phyloP scores from a whole-genome alignment of 768 basidiomycete genomes.

The Galerina marginata region DNA sequence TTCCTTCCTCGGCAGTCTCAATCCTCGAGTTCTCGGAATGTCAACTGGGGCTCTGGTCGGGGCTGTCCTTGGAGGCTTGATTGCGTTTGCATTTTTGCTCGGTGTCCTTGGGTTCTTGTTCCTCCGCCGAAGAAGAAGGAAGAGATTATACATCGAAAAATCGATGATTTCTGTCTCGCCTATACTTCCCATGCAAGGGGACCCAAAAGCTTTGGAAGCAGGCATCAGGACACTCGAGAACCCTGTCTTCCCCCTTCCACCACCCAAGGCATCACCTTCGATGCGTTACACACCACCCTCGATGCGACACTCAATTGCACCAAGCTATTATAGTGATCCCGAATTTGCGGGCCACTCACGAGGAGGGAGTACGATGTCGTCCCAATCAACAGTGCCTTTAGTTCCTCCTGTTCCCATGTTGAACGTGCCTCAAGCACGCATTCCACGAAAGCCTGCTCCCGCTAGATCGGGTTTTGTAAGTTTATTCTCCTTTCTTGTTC shows the following conservation, averaged over 20 bases:
- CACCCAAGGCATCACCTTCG: constrained; percentile 9
- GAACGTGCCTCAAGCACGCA: constrained; percentile 18
- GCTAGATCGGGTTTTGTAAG: constrained; percentile 20
- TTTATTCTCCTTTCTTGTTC: background rate
- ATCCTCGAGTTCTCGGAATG: constrained; percentile 18
- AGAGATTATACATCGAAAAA: constrained; percentile 25
- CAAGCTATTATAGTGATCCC: constrained; percentile 44
- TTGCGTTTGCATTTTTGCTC: constrained; percentile 33
- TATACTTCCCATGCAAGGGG: constrained; percentile 38
- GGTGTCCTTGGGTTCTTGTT: constrained; percentile 26
- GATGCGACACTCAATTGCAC: constrained; percentile 39
- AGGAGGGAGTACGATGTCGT: constrained; percentile 26
- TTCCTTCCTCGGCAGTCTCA: background rate
- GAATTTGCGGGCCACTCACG: constrained; percentile 28
- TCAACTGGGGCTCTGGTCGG: constrained; percentile 29
- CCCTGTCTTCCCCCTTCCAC: constrained; percentile 32
- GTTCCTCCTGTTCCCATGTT: constrained; percentile 30
- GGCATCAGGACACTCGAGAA: constrained; percentile 26
- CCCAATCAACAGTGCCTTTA: constrained; percentile 30
- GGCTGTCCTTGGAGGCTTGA: constrained; percentile 29
- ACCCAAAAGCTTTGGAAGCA: constrained; percentile 32
- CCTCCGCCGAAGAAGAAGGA: constrained; percentile 30
- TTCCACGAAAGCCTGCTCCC: constrained; percentile 26
- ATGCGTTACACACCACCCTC: constrained; percentile 1
- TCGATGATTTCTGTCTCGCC: constrained; percentile 35